phyloP scores from a whole-genome alignment of 768 basidiomycete genomes.

The Pleurotus citrinopileatus region DNA sequence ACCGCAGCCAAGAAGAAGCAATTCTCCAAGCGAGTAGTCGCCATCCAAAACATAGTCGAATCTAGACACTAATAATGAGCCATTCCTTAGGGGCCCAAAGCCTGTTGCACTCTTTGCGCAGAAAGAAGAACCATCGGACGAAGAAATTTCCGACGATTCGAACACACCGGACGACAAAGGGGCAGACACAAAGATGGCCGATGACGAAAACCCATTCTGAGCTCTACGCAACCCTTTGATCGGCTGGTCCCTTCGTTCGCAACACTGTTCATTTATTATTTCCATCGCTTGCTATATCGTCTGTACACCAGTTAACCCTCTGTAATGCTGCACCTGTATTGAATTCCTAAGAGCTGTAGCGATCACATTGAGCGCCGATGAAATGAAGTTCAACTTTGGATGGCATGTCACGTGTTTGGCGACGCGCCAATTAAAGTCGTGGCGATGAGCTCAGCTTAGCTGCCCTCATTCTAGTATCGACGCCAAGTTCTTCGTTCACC shows the following conservation, averaged over 20 bases:
- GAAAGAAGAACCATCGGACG: conserved; percentile 36
- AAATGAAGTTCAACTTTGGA: no score
- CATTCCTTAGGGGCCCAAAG: conserved; percentile 49
- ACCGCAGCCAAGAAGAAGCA: conserved; percentile 91
- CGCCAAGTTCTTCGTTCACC: no score
- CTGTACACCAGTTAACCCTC: conserved; percentile 4
- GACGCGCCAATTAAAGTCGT: no score
- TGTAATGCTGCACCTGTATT: not conserved
- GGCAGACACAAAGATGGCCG: conserved; percentile 37
- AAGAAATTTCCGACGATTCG: conserved; percentile 29
- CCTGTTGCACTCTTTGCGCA: conserved; percentile 61
- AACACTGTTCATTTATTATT: conserved; percentile 10
- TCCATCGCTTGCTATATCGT: conserved; percentile 2
- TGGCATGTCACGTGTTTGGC: not conserved
- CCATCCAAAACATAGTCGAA: conserved; percentile 1
- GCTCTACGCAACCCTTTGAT: not conserved
- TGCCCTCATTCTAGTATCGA: conserved; percentile 12
- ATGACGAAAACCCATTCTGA: conserved; percentile 77
- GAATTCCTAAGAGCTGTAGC: not conserved
- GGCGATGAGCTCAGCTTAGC: conserved; percentile 17
- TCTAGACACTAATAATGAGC: conserved; percentile 10
- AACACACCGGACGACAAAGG: conserved; percentile 23
- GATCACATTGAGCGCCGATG: no score
- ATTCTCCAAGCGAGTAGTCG: conserved; percentile 72
- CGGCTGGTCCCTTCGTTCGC: conserved; percentile 19